Evolutionary conservation across 2,329 filamentous ascomycete genomes (phyloP).

Genomic region (Alternaria alternata): DNA sequence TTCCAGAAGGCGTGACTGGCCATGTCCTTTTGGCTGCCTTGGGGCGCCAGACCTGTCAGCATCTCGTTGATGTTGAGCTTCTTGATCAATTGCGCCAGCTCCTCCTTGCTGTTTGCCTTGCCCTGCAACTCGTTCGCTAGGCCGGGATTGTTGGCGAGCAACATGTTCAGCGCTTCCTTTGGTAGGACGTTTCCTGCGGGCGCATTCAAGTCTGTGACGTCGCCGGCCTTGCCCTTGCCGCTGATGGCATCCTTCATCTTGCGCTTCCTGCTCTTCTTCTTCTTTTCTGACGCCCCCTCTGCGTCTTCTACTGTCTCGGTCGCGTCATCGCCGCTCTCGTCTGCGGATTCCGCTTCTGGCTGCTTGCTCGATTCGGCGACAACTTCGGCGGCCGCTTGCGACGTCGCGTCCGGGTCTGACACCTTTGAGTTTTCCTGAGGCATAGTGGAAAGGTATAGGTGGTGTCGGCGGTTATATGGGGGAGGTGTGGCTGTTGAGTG

Average conservation of each 20-base stretch:
- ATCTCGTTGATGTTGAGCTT: slow-evolving; percentile 74
- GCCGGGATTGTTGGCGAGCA: slow-evolving; percentile 50
- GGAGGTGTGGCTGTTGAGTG: slow-evolving; percentile 19
- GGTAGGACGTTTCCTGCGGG: slow-evolving; percentile 44
- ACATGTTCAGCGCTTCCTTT: slow-evolving; percentile 48
- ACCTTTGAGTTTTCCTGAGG: slow-evolving; percentile 68
- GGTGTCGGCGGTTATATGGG: slow-evolving; percentile 23
- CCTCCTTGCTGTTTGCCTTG: slow-evolving; percentile 38
- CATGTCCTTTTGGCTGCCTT: slow-evolving; percentile 96
- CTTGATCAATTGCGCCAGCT: slow-evolving; percentile 61
- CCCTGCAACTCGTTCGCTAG: slow-evolving; percentile 48
- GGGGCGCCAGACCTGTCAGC: slow-evolving; percentile 76
- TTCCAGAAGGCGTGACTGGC: slow-evolving; percentile 98
- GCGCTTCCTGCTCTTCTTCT: slow-evolving; percentile 72
- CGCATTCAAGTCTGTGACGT: slow-evolving; percentile 34
- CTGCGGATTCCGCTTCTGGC: slow-evolving; percentile 37
- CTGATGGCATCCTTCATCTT: slow-evolving; percentile 61
- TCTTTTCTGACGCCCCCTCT: slow-evolving; percentile 61
- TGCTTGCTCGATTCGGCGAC: slow-evolving; percentile 46
- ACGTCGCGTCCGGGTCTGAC: slow-evolving; percentile 61
- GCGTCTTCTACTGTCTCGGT: slow-evolving; percentile 49
- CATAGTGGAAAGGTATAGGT: slow-evolving; percentile 29
- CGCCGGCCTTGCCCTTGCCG: slow-evolving; percentile 45
- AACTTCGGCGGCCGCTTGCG: slow-evolving; percentile 57
- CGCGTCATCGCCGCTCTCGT: slow-evolving; percentile 47